Evolutionary conservation across 495 filamentous ascomycete species (phyloP).

Genomic region (Lasiosphaeria miniovina): DNA sequence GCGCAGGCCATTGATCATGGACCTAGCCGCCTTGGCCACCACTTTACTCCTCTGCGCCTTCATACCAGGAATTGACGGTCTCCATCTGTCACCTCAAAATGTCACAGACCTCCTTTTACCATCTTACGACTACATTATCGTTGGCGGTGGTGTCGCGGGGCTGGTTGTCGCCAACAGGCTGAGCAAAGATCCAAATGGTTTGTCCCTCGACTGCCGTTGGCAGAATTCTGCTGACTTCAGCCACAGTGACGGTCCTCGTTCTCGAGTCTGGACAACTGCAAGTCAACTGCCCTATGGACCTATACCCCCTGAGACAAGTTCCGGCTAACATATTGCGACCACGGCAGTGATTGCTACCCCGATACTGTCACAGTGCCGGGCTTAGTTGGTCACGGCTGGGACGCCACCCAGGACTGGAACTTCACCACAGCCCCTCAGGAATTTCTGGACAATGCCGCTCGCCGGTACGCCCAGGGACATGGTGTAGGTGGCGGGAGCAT

Average conservation of each 20-base stretch:
- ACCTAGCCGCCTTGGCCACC: background rate
- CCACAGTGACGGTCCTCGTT: constrained; percentile 41
- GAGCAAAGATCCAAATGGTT: constrained; percentile 23
- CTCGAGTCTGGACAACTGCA: constrained; percentile 35
- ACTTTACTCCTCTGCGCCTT: constrained; percentile 5
- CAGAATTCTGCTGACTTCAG: constrained; percentile 3
- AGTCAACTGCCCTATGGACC: background rate
- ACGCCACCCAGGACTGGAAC: constrained; percentile 24
- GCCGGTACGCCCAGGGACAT: constrained; percentile 36
- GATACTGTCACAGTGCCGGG: constrained; percentile 21
- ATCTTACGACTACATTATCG: constrained; percentile 48
- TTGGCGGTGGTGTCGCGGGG: constrained; percentile 54
- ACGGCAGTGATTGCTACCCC: constrained; percentile 15
- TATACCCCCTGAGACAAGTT: background rate
- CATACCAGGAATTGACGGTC: background rate
- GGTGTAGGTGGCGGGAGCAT: constrained; percentile 48
- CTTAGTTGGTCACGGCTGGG: constrained; percentile 22
- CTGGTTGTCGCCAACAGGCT: constrained; percentile 47
- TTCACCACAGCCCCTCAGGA: constrained; percentile 24
- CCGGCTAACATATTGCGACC: constrained; percentile 1
- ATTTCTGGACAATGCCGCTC: constrained; percentile 38
- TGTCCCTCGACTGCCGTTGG: background rate
- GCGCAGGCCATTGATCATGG: constrained; percentile 7
- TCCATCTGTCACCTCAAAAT: constrained; percentile 11
- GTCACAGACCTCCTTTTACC: constrained; percentile 11